phyloP scores from a whole-genome alignment of 108 stramenopile species.

The Stephanodiscus triporus region DNA sequence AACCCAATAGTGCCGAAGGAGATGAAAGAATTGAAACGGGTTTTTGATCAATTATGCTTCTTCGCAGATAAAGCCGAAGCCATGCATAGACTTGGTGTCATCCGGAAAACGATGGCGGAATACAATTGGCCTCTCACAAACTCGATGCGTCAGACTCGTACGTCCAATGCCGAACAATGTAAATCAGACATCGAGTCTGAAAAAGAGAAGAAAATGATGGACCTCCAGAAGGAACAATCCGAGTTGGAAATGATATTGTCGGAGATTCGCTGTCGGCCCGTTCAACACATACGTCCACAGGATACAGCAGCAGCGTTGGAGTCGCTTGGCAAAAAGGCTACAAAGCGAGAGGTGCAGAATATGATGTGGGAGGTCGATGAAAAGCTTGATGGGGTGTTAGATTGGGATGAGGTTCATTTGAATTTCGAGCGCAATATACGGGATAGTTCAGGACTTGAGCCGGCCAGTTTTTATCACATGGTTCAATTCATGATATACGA shows the following conservation, averaged over 20 bases:
- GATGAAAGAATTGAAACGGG: conserved; percentile 59
- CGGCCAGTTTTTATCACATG: conserved; percentile 80
- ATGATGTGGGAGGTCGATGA: conserved; percentile 96
- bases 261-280: conserved; percentile 35
- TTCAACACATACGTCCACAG: conserved; percentile 51
- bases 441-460: conserved; percentile 86
- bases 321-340: conserved; percentile 61
- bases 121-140: conserved; percentile 21
- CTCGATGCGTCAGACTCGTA: conserved; percentile 34
- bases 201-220: conserved; percentile 17
- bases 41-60: conserved; percentile 50
- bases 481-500: conserved; percentile 94
- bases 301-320: conserved; percentile 76
- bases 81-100: conserved; percentile 39
- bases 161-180: neutral
- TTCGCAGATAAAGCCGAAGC: conserved; percentile 52
- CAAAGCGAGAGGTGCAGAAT: conserved; percentile 80
- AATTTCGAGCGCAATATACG: conserved; percentile 87
- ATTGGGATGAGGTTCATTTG: conserved; percentile 89
- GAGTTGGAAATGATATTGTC: conserved; percentile 34
- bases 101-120: conserved; percentile 30
- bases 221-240: conserved; percentile 34
- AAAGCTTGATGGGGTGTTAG: conserved; percentile 83
- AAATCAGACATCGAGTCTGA: conserved; percentile 16
- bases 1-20: conserved; percentile 52